Evolutionary conservation across 495 filamentous ascomycete species (phyloP).

Genomic region (Penicillium tannophilum): DNA sequence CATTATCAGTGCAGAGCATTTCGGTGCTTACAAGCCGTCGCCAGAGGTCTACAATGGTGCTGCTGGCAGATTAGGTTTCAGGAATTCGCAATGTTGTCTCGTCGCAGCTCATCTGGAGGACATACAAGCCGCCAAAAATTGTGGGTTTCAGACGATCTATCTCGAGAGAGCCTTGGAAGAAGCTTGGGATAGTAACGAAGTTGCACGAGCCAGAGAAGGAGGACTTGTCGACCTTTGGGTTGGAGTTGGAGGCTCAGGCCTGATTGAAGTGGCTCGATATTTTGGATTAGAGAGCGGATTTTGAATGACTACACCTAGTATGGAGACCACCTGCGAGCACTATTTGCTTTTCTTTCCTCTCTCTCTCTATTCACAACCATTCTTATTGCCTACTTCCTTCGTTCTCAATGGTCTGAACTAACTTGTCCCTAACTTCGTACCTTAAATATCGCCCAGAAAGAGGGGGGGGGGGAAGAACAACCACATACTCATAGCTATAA

Average conservation of each 20-base stretch:
- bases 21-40: constrained; percentile 69
- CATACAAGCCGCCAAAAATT: constrained; percentile 59
- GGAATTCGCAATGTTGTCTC: constrained; percentile 62
- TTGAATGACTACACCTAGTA: background rate
- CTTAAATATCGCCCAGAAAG: too few relatives aligned
- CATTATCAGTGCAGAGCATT: constrained; percentile 63
- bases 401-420: too few relatives aligned
- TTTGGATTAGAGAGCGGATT: constrained; percentile 14
- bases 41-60: constrained; percentile 63
- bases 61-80: constrained; percentile 52
- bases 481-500: too few relatives aligned
- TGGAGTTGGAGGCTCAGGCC: constrained; percentile 15
- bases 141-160: constrained; percentile 66
- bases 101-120: constrained; percentile 71
- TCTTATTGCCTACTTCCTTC: too few relatives aligned
- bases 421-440: too few relatives aligned
- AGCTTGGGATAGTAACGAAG: constrained; percentile 42
- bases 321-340: too few relatives aligned
- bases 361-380: too few relatives aligned
- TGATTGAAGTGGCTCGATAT: constrained; percentile 23
- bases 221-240: constrained; percentile 27
- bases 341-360: too few relatives aligned
- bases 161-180: constrained; percentile 65
- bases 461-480: too few relatives aligned
- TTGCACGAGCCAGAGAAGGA: constrained; percentile 20